Conservation (phyloP, 1,284 basidiomycete species). For the Hymenochaete sp. region DNA sequence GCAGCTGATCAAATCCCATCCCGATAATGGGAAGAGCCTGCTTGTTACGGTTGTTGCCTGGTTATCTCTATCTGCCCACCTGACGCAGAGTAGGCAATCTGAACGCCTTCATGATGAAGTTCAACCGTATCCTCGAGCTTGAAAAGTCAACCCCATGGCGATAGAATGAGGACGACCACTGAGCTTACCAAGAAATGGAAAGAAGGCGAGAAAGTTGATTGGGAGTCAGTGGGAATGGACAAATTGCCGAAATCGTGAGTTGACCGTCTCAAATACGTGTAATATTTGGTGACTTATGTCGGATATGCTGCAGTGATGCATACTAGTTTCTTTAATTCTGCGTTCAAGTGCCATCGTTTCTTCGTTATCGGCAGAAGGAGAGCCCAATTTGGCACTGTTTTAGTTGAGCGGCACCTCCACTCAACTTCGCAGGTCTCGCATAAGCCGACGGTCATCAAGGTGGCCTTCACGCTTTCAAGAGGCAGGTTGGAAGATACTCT, state of each 20-base stretch:
- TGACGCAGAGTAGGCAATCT: no score
- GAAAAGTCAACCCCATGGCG: no score
- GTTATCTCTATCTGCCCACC: no score
- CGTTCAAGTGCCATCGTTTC: conserved; percentile 72
- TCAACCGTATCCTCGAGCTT: no score
- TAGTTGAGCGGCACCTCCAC: conserved; percentile 35
- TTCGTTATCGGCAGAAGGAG: conserved; percentile 45
- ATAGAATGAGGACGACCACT: conserved; percentile 34
- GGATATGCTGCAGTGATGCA: conserved; percentile 49
- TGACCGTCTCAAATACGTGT: no score
- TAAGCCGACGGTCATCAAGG: conserved; percentile 57
- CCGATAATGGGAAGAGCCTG: no score
- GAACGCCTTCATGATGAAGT: no score
- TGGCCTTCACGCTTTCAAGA: conserved; percentile 43
- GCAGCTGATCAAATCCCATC: no score
- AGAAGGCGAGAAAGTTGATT: conserved; percentile 28
- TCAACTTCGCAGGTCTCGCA: conserved; percentile 38
- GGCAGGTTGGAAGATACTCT: conserved; percentile 55
- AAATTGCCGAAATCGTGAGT: conserved; percentile 28
- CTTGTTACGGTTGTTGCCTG: no score
- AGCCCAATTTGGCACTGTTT: conserved; percentile 60
- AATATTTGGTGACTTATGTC: conserved; percentile 17
- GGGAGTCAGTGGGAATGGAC: conserved; percentile 39
- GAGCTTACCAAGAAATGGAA: conserved; percentile 27
- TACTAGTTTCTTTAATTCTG: conserved; percentile 60